phyloP scores from a whole-genome alignment of 2,329 filamentous ascomycete species.

The Aspergillus sp. region DNA sequence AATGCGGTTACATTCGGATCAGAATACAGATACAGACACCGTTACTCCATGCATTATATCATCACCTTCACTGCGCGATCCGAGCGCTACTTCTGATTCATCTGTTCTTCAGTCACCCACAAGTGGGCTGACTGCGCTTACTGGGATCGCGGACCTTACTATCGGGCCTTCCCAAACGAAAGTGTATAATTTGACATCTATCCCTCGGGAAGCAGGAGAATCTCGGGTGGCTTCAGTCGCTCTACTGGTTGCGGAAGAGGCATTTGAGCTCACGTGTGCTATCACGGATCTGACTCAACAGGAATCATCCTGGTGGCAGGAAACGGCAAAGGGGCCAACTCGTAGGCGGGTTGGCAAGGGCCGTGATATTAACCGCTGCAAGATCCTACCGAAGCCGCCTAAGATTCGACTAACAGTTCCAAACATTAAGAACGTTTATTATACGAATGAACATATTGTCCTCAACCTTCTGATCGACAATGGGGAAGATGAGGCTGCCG shows the following conservation, averaged over 20 bases:
- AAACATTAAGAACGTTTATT: conserved; percentile 69
- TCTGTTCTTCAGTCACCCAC: conserved; percentile 32
- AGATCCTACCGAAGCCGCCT: conserved; percentile 82
- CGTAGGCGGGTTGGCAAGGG: conserved; percentile 45
- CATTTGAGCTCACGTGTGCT: conserved; percentile 67
- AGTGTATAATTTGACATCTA: conserved; percentile 69
- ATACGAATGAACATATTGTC: conserved; percentile 74
- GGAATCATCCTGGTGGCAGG: conserved; percentile 45
- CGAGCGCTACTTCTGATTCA: conserved; percentile 27
- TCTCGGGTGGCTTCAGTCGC: conserved; percentile 65
- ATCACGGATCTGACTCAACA: conserved; percentile 45
- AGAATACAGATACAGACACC: conserved; percentile 23
- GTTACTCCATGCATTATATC: conserved; percentile 28
- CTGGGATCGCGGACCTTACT: conserved; percentile 62
- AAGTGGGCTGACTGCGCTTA: conserved; percentile 43
- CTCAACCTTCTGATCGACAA: conserved; percentile 73
- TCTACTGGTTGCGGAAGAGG: conserved; percentile 62
- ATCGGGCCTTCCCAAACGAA: conserved; percentile 66
- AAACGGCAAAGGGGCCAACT: conserved; percentile 33
- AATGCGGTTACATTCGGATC: conserved; percentile 40
- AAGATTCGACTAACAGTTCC: conserved; percentile 77
- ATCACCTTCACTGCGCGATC: conserved; percentile 36
- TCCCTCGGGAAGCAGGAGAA: conserved; percentile 79
- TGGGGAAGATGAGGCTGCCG: conserved; percentile 76
- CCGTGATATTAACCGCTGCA: conserved; percentile 57